Percentiles rank a stretch among this genome's conserved stretches.
These are phyloP conservation scores for Aspergillus incahuasiensis DNA, from an alignment of 495 filamentous ascomycete genomes.

Conservation along the genomic window DNA sequence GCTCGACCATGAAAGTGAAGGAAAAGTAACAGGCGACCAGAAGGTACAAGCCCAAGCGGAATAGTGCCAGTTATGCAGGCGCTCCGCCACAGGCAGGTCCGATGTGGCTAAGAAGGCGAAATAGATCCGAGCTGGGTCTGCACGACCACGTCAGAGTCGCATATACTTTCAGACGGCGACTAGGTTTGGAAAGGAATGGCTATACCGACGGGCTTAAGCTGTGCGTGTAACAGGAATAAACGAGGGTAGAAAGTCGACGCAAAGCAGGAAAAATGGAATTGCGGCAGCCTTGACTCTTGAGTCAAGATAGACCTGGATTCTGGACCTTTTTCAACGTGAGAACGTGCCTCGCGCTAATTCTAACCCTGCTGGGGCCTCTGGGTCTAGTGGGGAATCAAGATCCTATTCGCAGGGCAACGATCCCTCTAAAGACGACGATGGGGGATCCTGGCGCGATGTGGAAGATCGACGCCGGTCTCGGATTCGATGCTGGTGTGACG, in stretches of 20 bases:
- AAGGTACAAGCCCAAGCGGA: conserved; percentile 10
- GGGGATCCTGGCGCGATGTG: conserved; percentile 26
- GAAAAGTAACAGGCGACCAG: conserved; percentile 2
- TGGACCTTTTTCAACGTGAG: conserved; percentile 27
- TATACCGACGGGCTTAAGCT: conserved; percentile 11
- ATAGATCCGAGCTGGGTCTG: conserved; percentile 21
- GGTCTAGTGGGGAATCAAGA: conserved; percentile 13
- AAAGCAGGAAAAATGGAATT: conserved; percentile 10
- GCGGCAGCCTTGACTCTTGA: conserved; percentile 5
- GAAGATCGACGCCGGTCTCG: conserved; percentile 29
- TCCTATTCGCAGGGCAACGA: conserved; percentile 19
- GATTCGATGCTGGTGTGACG: conserved; percentile 20
- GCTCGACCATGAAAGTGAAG: not conserved
- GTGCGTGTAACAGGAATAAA: conserved; percentile 9
- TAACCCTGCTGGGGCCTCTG: conserved; percentile 11
- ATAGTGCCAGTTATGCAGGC: conserved; percentile 24
- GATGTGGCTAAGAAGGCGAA: conserved; percentile 25
- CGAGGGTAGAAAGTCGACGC: conserved; percentile 11
- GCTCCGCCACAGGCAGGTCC: conserved; percentile 41
- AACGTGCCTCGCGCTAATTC: conserved; percentile 20
- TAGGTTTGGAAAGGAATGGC: conserved; percentile 11
- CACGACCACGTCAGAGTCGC: conserved; percentile 30
- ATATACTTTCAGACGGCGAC: conserved; percentile 6
- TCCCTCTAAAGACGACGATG: conserved; percentile 22
- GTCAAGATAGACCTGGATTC: conserved; percentile 23